phyloP scores from a whole-genome alignment of 306 rosid species.

The Begonia masoniana region DNA sequence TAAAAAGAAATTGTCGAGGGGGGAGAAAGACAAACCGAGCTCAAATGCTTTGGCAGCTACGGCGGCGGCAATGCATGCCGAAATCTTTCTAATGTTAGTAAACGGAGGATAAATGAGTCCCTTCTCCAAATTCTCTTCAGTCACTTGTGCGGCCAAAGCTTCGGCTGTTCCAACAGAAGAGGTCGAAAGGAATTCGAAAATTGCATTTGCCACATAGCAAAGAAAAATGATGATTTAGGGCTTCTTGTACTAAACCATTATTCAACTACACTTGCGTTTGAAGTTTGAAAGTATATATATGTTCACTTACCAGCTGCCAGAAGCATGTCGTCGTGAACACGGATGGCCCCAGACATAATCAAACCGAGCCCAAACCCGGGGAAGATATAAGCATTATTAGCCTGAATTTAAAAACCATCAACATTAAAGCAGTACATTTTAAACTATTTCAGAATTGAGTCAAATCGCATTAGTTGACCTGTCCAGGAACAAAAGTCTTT shows the following conservation, averaged over 20 bases:
- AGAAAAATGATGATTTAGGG: no score
- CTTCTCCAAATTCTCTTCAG: constrained; percentile 46
- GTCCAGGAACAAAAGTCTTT: constrained; percentile 67
- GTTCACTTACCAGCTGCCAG: constrained; percentile 85
- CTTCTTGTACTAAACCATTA: neutral
- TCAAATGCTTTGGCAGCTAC: constrained; percentile 90
- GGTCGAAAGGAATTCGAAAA: neutral
- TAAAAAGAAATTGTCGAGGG: neutral
- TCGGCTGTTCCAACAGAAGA: constrained; percentile 54
- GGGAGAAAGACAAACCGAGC: constrained; percentile 42
- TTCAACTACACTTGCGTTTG: neutral
- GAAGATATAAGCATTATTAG: constrained; percentile 90
- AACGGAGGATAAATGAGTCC: constrained; percentile 92
- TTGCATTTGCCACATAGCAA: no score
- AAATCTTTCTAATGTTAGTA: constrained; percentile 75
- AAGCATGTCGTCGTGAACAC: constrained; percentile 83
- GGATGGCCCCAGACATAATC: constrained; percentile 80
- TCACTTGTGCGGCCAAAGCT: constrained; percentile 74
- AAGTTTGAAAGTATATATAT: neutral
- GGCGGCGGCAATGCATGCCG: constrained; percentile 84
- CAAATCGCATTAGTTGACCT: constrained; percentile 27
- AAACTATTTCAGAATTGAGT: neutral
- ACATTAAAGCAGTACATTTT: no score
- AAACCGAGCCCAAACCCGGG: constrained; percentile 93
- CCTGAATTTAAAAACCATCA: constrained; percentile 27